A percentile compares a stretch with the other conserved stretches of the same genome.
Conservation (phyloP, 2,329 filamentous ascomycete species). For the Juglanconis oblonga region DNA sequence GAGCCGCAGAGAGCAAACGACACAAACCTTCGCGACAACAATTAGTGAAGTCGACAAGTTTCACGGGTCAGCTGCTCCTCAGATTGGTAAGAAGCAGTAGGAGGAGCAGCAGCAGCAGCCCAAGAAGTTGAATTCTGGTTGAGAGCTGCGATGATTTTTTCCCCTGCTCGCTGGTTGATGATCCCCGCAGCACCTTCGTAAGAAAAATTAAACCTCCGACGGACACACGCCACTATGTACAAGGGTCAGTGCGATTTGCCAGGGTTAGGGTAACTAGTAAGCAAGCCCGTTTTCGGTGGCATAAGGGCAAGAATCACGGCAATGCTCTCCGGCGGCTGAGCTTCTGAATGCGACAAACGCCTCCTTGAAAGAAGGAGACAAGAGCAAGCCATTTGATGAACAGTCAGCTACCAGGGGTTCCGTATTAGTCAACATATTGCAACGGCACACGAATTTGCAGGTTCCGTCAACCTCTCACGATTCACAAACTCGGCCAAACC, state of each 20-base stretch:
- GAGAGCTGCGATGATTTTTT: neutral
- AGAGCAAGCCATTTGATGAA: too few relatives aligned
- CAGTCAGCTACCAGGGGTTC: neutral
- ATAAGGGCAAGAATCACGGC: too few relatives aligned
- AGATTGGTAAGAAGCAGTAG: neutral
- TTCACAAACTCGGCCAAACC: neutral
- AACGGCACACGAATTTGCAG: neutral
- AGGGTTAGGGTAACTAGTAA: neutral
- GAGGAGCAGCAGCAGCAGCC: neutral
- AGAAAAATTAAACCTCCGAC: neutral
- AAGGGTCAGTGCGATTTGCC: neutral
- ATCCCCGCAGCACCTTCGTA: neutral
- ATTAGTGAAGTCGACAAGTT: neutral
- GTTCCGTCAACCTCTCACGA: neutral
- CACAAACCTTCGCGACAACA: too few relatives aligned
- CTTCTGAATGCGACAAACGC: too few relatives aligned
- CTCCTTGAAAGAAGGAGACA: too few relatives aligned
- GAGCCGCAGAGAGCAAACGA: too few relatives aligned
- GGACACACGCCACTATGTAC: neutral
- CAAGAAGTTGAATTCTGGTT: neutral
- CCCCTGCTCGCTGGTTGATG: neutral
- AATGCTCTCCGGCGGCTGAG: too few relatives aligned
- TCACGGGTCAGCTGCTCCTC: neutral
- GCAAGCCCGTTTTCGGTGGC: neutral
- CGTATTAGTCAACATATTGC: neutral